A percentile compares a stretch with the other conserved stretches of the same genome.
Conservation (phyloP, 2,329 filamentous ascomycete species). For the Diaporthe sp. region DNA sequence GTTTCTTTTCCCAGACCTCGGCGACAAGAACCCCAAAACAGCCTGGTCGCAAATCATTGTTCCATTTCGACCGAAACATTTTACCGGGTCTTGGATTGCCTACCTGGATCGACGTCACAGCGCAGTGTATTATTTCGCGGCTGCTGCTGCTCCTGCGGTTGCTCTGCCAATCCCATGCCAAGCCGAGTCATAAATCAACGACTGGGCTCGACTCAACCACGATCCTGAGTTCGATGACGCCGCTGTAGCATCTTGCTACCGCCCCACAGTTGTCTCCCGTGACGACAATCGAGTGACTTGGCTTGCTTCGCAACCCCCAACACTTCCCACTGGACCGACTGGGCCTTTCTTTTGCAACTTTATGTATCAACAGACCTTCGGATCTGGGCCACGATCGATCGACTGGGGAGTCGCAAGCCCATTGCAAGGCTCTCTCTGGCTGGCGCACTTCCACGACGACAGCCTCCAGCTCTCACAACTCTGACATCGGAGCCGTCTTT, state of each 20-base stretch:
- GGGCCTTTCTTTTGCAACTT: conserved; percentile 26
- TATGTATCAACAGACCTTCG: conserved; percentile 39
- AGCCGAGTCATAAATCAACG: conserved; percentile 11
- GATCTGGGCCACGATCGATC: conserved; percentile 38
- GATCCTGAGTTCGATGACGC: conserved; percentile 12
- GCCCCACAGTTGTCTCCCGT: neutral
- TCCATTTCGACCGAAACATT: neutral
- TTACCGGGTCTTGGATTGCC: neutral
- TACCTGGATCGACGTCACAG: neutral
- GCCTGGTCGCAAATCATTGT: conserved; percentile 13
- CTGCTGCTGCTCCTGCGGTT: neutral
- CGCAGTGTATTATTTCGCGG: neutral
- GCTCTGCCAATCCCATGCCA: conserved; percentile 5
- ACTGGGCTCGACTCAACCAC: neutral
- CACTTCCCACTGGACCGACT: neutral
- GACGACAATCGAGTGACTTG: neutral
- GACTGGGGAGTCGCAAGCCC: conserved; percentile 40
- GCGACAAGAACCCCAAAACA: conserved; percentile 1
- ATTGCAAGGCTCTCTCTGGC: conserved; percentile 14
- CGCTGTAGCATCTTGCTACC: conserved; percentile 7
- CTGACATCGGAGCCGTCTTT: neutral
- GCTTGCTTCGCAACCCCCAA: neutral
- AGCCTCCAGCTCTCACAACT: neutral
- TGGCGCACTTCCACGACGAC: neutral
- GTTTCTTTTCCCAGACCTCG: conserved; percentile 4